Base-by-base conservation (phyloP, 306 rosid species). In the Begonia peltatifolia region DNA sequence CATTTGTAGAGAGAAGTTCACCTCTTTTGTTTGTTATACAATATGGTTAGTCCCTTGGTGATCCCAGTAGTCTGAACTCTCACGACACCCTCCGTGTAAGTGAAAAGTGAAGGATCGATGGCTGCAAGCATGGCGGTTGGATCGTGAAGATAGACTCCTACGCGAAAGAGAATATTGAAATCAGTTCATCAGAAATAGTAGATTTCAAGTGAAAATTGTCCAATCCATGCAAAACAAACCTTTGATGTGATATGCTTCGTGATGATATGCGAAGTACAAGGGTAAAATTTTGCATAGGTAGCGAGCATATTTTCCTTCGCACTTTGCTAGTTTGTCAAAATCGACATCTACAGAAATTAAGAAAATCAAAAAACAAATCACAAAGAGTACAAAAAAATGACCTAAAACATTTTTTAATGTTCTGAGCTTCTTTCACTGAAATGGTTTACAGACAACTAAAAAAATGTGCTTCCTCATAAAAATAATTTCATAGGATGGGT, bases 111-210 rank as follows among this genome's bases (percentile, higher is more conserved):
- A 57, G 95, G 92, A 75, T 83, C 57, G 53, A 75, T 57, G 25
- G 95, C 97, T 42, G 82, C 97, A 63, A 90, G 77, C 51, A 90
- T 44, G 17, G 79, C 12, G 14, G 95, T 52, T 38, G 97, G 97
- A 69, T 90, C 97, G 69, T 90, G 97, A 71, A 85, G 97, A 68
- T 78, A 90, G 63, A 78, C 97, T 47, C 95, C 97, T 90, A 64
- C 59, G 68, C 17, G 42, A 5, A 30, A 5, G 8, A 5, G 8
- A 30, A 30, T 3, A 30, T 6, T 6, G 38, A 6, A 30, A 4
- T 30, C 38, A 30, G 38, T 30, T 30, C 38, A 30, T 30, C 38
- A 30, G 9, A 30, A 7, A 5, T 30, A 30, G 38, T 30, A 30
- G 38, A 30, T 30, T 30, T 30, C 38, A 2, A 2, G 38, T 30